These are phyloP conservation scores for Phytopythium delawarense DNA, from an alignment of 352 stramenopile species.

Conservation along the genomic window DNA sequence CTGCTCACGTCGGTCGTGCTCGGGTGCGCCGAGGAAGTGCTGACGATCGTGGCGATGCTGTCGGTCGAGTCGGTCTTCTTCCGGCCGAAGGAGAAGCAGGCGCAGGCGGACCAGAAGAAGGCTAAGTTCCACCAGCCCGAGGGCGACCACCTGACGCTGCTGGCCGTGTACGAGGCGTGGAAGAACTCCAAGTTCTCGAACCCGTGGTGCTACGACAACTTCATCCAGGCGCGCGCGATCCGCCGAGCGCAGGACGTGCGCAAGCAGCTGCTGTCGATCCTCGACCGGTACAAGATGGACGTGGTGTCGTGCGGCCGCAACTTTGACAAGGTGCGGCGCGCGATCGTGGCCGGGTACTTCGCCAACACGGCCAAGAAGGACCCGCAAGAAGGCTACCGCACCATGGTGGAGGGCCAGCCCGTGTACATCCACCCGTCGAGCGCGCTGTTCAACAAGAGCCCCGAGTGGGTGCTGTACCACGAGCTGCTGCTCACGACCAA, in stretches of 20 bases:
- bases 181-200: constrained; percentile 97
- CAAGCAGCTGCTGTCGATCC: constrained; percentile 98
- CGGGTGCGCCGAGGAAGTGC: constrained; percentile 97
- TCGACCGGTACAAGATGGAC: constrained; percentile 99
- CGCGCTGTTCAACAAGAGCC: constrained; percentile 98
- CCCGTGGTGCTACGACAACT: constrained; percentile 99
- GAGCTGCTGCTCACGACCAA: constrained; percentile 94
- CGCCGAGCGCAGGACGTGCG: constrained; percentile 96
- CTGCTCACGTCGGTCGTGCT: constrained; percentile 97
- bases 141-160: constrained; percentile 97
- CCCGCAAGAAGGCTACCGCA: constrained; percentile 98
- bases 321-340: constrained; percentile 97
- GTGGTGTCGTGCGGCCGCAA: constrained; percentile 96
- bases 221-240: constrained; percentile 97
- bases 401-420: constrained; percentile 97
- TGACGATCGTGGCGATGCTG: constrained; percentile 99
- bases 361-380: constrained; percentile 99
- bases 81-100: constrained; percentile 98
- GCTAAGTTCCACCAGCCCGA: constrained; percentile 99
- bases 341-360: constrained; percentile 99
- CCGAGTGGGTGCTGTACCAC: constrained; percentile 98
- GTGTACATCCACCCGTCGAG: constrained; percentile 99
- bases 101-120: constrained; percentile 99
- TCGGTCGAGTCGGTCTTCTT: constrained; percentile 99
- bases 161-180: constrained; percentile 98